Evolutionary conservation across 306 rosid genomes (phyloP).

Genomic region (Pyrus pyrifolia): DNA sequence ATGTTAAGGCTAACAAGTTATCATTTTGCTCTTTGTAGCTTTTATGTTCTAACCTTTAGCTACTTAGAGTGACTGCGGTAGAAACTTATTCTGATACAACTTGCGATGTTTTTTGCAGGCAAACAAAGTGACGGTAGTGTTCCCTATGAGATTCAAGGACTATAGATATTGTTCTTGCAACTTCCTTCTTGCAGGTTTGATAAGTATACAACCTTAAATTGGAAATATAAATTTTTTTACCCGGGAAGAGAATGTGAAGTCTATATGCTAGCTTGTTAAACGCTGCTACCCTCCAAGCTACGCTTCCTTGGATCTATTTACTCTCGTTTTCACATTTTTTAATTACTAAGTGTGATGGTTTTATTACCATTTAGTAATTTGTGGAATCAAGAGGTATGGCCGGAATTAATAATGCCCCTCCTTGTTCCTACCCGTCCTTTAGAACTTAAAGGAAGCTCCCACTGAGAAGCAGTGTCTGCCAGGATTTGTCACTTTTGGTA

Average conservation of each 20-base stretch:
- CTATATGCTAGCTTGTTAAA: not conserved
- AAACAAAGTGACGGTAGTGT: constrained; percentile 84
- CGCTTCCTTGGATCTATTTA: not conserved
- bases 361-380: constrained; percentile 59
- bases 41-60: not conserved
- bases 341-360: constrained; percentile 17
- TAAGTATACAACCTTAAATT: not conserved
- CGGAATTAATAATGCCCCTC: constrained; percentile 73
- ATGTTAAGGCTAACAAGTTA: not conserved
- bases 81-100: constrained; percentile 7
- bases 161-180: constrained; percentile 83
- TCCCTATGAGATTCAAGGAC: constrained; percentile 95
- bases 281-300: not conserved
- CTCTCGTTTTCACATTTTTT: constrained; percentile 16
- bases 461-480: constrained; percentile 64
- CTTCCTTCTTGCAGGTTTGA: constrained; percentile 90
- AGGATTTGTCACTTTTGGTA: constrained; percentile 93
- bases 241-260: not conserved
- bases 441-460: constrained; percentile 67
- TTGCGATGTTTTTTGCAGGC: constrained; percentile 41
- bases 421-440: constrained; percentile 63
- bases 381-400: constrained; percentile 87
- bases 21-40: not conserved
- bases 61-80: not conserved
- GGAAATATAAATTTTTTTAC: not conserved